These are phyloP conservation scores for Nicotiana attenuata DNA, from an alignment of 257 asterid species.

Conservation along the genomic window DNA sequence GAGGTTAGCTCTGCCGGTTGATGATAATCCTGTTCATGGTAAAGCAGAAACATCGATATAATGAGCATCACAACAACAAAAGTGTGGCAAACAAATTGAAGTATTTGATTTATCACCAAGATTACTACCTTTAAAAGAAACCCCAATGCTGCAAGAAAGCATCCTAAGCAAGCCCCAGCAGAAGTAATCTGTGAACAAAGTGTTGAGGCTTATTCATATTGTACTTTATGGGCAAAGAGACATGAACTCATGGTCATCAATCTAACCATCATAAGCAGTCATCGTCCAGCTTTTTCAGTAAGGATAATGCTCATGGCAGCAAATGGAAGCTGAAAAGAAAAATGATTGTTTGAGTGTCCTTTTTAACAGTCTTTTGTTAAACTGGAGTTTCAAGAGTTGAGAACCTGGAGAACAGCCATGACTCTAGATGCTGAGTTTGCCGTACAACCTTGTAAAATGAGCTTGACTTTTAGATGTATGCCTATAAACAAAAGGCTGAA, in stretches of 20 bases:
- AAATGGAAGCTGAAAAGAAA: conserved; percentile 27
- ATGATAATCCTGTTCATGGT: conserved; percentile 4
- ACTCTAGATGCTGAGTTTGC: conserved; percentile 16
- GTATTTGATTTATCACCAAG: background rate
- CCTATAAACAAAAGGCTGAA: background rate
- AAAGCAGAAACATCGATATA: background rate
- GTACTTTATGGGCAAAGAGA: background rate
- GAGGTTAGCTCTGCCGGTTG: background rate
- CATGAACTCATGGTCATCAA: no score
- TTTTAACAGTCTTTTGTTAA: background rate
- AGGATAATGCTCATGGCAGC: conserved; percentile 22
- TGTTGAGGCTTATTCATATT: background rate
- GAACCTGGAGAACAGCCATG: conserved; percentile 30
- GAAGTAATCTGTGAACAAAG: conserved; percentile 20
- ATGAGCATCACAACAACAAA: background rate
- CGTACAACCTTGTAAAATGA: conserved; percentile 18
- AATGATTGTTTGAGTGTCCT: background rate
- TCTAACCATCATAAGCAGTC: conserved; percentile 28
- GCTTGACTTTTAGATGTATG: background rate
- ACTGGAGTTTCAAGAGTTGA: background rate
- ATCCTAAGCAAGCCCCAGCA: conserved; percentile 31
- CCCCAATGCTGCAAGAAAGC: conserved; percentile 23
- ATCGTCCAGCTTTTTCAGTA: conserved; percentile 31
- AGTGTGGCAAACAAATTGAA: background rate
- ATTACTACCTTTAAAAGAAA: conserved; percentile 27